phyloP scores from a whole-genome alignment of 805 yeast species.

The Cyberlindnera amylophila region DNA sequence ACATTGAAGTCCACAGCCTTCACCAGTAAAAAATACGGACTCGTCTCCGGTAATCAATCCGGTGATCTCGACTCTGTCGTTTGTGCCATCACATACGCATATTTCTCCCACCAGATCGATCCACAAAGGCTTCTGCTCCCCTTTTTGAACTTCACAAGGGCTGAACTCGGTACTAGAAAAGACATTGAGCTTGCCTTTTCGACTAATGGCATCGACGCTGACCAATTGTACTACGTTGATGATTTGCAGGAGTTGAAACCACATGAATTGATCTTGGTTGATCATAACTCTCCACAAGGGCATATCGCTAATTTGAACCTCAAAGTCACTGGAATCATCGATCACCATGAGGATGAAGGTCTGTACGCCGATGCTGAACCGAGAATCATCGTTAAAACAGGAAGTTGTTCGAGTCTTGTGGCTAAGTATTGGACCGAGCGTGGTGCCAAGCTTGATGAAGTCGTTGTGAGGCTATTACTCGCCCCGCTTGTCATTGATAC shows the following conservation, averaged over 20 bases:
- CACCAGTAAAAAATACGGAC: constrained; percentile 4
- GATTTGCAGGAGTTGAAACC: constrained; percentile 43
- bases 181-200: constrained; percentile 61
- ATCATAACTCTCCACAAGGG: constrained; percentile 72
- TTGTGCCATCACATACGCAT: constrained; percentile 70
- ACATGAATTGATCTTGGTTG: constrained; percentile 54
- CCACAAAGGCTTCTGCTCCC: constrained; percentile 40
- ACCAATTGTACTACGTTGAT: constrained; percentile 59
- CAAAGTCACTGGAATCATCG: constrained; percentile 61
- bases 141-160: constrained; percentile 63
- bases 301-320: constrained; percentile 27
- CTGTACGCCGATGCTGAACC: constrained; percentile 51
- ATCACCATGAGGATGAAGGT: constrained; percentile 80
- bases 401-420: constrained; percentile 80
- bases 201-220: constrained; percentile 41
- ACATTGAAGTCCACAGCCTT: constrained; percentile 11
- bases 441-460: constrained; percentile 11
- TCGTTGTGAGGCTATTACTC: constrained; percentile 38
- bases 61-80: constrained; percentile 88
- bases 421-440: constrained; percentile 52
- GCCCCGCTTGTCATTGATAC: constrained; percentile 82
- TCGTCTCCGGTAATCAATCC: constrained; percentile 80
- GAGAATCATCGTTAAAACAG: constrained; percentile 55
- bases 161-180: constrained; percentile 63
- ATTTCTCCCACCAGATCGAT: constrained; percentile 38